Conservation (phyloP, 2,329 filamentous ascomycete genomes). For the Pochonia chlamydosporia region DNA sequence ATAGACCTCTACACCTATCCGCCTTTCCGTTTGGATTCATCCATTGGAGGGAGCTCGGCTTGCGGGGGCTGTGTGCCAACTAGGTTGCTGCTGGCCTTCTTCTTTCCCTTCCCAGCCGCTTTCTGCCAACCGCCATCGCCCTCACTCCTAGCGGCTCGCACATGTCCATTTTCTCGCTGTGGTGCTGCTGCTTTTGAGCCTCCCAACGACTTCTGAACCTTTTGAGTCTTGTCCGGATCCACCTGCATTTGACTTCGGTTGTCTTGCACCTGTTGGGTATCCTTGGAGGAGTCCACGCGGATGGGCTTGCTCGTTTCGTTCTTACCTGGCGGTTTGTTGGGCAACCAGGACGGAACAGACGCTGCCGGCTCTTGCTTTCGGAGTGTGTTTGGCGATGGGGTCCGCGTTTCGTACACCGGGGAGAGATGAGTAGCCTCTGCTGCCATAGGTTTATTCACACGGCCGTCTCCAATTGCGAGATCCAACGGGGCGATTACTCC, state of each 20-base stretch:
- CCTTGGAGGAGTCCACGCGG: neutral
- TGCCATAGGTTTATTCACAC: constrained; percentile 26
- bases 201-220: constrained; percentile 16
- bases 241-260: neutral
- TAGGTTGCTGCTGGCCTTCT: constrained; percentile 44
- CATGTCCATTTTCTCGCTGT: constrained; percentile 46
- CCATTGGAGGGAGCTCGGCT: constrained; percentile 50
- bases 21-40: constrained; percentile 57
- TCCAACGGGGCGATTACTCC: constrained; percentile 50
- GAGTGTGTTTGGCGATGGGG: constrained; percentile 59
- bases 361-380: constrained; percentile 42
- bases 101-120: constrained; percentile 43
- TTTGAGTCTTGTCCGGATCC: constrained; percentile 17
- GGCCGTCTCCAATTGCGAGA: constrained; percentile 43
- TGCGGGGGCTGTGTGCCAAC: constrained; percentile 27
- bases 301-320: neutral
- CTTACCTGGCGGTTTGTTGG: constrained; percentile 17
- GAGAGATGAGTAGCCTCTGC: constrained; percentile 53
- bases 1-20: constrained; percentile 35
- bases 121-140: constrained; percentile 54
- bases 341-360: constrained; percentile 16
- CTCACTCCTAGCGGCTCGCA: constrained; percentile 49
- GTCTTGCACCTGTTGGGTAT: neutral
- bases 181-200: constrained; percentile 30
- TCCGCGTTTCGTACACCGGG: constrained; percentile 68